A percentile compares a stretch with the other conserved stretches of the same genome.
phyloP scores from a whole-genome alignment of 169 alveolate species.

The Ichthyophthirius multifiliis region DNA sequence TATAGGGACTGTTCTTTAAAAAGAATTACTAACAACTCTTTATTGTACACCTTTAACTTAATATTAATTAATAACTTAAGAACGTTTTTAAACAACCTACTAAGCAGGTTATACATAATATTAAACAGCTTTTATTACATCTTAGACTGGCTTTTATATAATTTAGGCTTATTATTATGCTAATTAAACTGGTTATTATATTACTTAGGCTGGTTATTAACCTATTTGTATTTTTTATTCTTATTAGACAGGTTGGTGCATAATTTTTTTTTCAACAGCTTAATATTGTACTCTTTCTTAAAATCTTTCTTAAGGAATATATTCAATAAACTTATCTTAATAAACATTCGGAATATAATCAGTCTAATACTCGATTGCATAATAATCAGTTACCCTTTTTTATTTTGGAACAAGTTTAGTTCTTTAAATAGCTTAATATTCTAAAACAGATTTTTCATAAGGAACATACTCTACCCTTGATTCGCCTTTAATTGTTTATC shows the following conservation, averaged over 20 bases:
- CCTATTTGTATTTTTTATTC: too few species aligned
- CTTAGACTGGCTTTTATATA: too few species aligned
- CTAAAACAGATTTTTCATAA: slow-evolving; percentile 2
- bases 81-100: not conserved
- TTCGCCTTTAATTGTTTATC: slow-evolving; percentile 9
- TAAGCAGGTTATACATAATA: not conserved
- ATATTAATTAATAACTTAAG: not conserved
- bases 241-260: slow-evolving; percentile 13
- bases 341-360: slow-evolving; percentile 22
- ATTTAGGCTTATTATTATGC: too few species aligned
- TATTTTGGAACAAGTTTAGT: slow-evolving; percentile 19
- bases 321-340: slow-evolving; percentile 24
- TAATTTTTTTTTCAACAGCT: slow-evolving; percentile 31
- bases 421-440: slow-evolving; percentile 17
- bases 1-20: too few species aligned
- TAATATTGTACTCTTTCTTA: slow-evolving; percentile 35
- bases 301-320: slow-evolving; percentile 22
- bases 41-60: too few species aligned
- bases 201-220: too few species aligned
- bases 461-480: slow-evolving; percentile 18
- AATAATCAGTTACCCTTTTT: slow-evolving; percentile 21
- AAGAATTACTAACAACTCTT: too few species aligned
- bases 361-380: slow-evolving; percentile 28
- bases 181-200: too few species aligned
- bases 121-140: too few species aligned